These are phyloP conservation scores for Neurospora sp. DNA, from an alignment of 495 filamentous ascomycete genomes.

Conservation along the genomic window DNA sequence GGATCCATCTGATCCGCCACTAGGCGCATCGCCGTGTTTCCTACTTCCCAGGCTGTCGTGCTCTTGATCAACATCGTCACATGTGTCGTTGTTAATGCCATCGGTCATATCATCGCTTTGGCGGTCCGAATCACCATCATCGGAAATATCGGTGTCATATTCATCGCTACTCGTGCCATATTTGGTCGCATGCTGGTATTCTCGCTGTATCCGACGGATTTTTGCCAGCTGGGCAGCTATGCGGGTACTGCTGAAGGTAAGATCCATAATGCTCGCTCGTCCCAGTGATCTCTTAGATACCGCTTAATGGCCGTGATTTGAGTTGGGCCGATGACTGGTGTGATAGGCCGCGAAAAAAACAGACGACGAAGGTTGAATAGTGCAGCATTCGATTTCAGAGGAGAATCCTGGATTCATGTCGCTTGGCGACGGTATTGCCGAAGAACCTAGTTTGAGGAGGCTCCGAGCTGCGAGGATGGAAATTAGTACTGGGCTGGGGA, in stretches of 20 bases:
- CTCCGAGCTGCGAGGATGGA: neutral
- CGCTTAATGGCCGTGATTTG: neutral
- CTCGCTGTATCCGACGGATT: neutral
- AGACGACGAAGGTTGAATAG: neutral
- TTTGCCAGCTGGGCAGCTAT: neutral
- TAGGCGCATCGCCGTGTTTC: neutral
- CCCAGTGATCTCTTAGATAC: too few relatives aligned
- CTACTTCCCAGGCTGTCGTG: neutral
- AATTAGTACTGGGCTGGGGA: neutral
- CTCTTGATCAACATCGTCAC: neutral
- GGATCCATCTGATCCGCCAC: neutral
- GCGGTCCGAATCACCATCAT: neutral
- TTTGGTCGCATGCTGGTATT: neutral
- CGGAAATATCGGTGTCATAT: neutral
- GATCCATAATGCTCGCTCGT: neutral
- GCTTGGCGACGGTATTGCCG: neutral
- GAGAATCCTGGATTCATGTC: neutral
- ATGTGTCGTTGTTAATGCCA: neutral
- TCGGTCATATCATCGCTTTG: neutral
- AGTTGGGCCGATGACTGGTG: neutral
- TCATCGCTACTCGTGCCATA: neutral
- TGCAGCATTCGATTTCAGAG: neutral
- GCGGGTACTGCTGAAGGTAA: neutral
- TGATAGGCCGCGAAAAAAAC: neutral
- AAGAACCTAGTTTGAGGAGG: neutral